phyloP scores from a whole-genome alignment of 257 asterid genomes.

The Oldenlandia corymbosa region DNA sequence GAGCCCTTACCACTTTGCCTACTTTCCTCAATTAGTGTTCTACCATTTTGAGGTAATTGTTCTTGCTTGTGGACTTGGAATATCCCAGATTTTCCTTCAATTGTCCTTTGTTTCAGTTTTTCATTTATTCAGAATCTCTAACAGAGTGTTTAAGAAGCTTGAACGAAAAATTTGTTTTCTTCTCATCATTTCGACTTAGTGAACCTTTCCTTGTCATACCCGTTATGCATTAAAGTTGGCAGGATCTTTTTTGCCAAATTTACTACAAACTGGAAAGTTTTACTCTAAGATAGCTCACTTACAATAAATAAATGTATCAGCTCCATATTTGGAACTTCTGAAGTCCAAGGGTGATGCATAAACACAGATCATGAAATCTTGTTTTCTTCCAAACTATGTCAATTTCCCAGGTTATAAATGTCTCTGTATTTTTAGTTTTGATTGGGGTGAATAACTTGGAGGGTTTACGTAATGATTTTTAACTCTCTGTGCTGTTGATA shows the following conservation, averaged over 20 bases:
- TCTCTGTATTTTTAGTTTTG: background rate
- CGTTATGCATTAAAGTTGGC: background rate
- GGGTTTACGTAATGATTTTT: too few species aligned
- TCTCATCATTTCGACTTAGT: background rate
- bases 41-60: constrained; percentile 56
- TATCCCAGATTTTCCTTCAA: background rate
- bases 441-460: background rate
- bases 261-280: too few species aligned
- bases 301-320: too few species aligned
- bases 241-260: background rate
- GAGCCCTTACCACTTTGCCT: constrained; percentile 48
- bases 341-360: background rate
- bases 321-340: background rate
- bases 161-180: background rate
- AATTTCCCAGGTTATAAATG: background rate
- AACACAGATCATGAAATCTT: background rate
- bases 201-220: background rate
- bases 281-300: background rate
- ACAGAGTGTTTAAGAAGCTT: background rate
- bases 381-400: too few species aligned
- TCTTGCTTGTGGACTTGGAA: constrained; percentile 6
- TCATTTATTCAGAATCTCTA: background rate
- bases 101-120: background rate
- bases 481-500: too few species aligned
- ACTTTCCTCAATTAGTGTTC: constrained; percentile 39